phyloP scores from a whole-genome alignment of 805 yeast genomes.

The Ogataea salicorniae region DNA sequence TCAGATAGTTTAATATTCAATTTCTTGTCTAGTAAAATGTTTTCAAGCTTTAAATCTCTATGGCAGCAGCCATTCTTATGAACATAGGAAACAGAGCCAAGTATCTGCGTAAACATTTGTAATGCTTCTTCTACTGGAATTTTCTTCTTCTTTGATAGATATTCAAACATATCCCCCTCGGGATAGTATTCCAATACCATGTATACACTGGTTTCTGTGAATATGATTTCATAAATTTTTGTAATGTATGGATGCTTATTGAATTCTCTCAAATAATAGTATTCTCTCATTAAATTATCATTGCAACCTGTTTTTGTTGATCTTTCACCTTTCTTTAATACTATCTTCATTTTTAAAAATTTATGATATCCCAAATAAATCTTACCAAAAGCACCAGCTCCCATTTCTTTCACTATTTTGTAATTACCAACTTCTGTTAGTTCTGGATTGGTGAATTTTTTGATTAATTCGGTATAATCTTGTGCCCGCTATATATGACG shows the following conservation, averaged over 20 bases:
- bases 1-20: constrained; percentile 75
- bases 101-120: constrained; percentile 57
- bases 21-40: constrained; percentile 55
- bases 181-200: constrained; percentile 88
- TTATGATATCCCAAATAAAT: constrained; percentile 81
- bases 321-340: constrained; percentile 65
- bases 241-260: constrained; percentile 74
- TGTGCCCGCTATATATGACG: constrained; percentile 23
- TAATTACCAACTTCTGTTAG: constrained; percentile 77
- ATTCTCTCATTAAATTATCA: constrained; percentile 85
- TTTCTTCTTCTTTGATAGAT: constrained; percentile 48
- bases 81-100: constrained; percentile 63
- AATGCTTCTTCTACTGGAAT: constrained; percentile 47
- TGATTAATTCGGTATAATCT: constrained; percentile 35
- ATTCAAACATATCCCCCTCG: constrained; percentile 69
- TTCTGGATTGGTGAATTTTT: constrained; percentile 33
- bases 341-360: constrained; percentile 71
- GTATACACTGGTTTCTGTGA: constrained; percentile 77
- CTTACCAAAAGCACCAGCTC: constrained; percentile 91
- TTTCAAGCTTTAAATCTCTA: constrained; percentile 80
- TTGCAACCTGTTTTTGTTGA: constrained; percentile 46
- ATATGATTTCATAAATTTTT: constrained; percentile 76
- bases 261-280: constrained; percentile 80
- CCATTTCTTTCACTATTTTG: constrained; percentile 64
- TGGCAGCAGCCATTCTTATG: constrained; percentile 78